These are phyloP conservation scores for Cytospora piceae DNA, from an alignment of 2,329 filamentous ascomycete genomes.

Conservation along the genomic window DNA sequence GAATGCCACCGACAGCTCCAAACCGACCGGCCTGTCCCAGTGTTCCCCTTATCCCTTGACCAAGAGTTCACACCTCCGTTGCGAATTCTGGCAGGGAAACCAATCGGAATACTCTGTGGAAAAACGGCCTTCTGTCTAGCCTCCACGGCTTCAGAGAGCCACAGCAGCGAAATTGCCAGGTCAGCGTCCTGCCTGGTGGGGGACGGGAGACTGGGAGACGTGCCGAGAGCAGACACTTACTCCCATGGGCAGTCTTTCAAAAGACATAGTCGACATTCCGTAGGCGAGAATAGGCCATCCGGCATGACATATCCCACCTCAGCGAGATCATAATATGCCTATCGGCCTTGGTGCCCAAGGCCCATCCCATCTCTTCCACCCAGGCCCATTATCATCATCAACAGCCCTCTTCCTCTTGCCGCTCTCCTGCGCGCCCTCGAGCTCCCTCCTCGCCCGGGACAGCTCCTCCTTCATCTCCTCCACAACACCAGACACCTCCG, in stretches of 20 bases:
- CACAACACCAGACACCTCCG: slow-evolving; percentile 9
- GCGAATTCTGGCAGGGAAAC: too few species aligned
- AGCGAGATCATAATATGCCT: slow-evolving; percentile 50
- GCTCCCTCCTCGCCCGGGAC: slow-evolving; percentile 11
- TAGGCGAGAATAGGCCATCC: neutral
- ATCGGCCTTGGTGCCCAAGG: slow-evolving; percentile 63
- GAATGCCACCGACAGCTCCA: neutral
- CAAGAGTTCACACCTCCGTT: too few species aligned
- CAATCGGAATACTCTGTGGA: too few species aligned
- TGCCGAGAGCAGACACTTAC: neutral
- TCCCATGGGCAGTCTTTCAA: neutral
- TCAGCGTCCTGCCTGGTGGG: too few species aligned
- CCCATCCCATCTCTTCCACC: slow-evolving; percentile 56
- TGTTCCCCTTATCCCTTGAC: neutral
- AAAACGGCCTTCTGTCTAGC: too few species aligned
- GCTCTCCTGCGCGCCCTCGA: neutral
- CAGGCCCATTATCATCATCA: slow-evolving; percentile 34
- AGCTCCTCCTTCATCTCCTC: slow-evolving; percentile 20
- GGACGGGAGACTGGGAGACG: neutral
- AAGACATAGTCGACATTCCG: neutral
- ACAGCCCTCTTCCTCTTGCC: slow-evolving; percentile 27
- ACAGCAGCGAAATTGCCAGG: too few species aligned
- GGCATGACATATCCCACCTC: neutral
- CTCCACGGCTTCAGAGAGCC: too few species aligned
- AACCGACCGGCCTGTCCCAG: neutral